Conservation (phyloP, 2,329 filamentous ascomycete genomes). For the Penicillium freii region DNA sequence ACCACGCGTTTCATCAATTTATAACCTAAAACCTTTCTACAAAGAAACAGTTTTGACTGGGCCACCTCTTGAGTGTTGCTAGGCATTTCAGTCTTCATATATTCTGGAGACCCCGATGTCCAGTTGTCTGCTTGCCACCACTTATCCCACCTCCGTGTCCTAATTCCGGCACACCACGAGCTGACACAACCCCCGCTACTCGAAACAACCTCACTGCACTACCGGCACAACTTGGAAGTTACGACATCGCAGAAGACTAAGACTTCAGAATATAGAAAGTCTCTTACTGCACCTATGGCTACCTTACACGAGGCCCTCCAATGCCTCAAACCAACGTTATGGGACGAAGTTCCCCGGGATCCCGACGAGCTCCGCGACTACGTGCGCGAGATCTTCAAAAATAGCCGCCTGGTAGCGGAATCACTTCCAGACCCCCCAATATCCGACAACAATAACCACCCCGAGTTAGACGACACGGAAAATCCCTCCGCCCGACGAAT, state of each 20-base stretch:
- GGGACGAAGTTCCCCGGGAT: constrained; percentile 48
- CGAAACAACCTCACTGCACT: not conserved
- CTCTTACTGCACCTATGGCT: constrained; percentile 47
- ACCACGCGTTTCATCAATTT: not conserved
- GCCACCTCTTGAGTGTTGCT: not conserved
- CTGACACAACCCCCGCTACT: not conserved
- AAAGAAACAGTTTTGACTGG: not conserved
- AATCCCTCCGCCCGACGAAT: constrained; percentile 50
- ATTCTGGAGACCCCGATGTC: not conserved
- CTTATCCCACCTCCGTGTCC: not conserved
- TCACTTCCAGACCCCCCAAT: constrained; percentile 65
- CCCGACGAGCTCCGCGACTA: constrained; percentile 54
- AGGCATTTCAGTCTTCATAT: not conserved
- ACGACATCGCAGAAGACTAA: not conserved
- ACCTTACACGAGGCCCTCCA: constrained; percentile 60
- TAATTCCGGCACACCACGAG: not conserved
- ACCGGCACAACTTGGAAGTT: not conserved
- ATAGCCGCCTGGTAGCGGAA: constrained; percentile 70
- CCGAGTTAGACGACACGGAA: constrained; percentile 21
- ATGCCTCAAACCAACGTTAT: constrained; percentile 57
- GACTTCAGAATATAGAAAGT: too few species aligned
- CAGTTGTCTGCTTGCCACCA: not conserved
- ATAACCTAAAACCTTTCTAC: not conserved
- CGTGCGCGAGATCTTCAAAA: constrained; percentile 59
- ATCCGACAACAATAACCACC: constrained; percentile 33